Conservation (phyloP, 2,329 filamentous ascomycete species). For the Colletotrichum sp. region DNA sequence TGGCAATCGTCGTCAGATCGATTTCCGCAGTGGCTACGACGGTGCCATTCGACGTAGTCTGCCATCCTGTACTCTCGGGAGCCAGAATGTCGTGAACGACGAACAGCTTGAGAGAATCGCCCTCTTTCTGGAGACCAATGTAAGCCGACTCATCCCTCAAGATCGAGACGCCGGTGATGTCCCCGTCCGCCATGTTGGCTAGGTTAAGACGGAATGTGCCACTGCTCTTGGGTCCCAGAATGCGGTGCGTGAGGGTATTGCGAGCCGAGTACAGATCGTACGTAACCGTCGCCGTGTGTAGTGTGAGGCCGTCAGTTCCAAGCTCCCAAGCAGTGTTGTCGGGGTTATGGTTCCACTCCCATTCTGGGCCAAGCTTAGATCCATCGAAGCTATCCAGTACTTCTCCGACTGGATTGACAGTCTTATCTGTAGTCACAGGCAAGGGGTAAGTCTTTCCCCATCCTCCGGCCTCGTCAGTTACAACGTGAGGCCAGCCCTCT, state of each 20-base stretch:
- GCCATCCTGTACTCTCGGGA: conserved; percentile 31
- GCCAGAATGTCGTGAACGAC: conserved; percentile 33
- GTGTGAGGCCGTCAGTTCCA: conserved; percentile 38
- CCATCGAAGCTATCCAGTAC: conserved; percentile 28
- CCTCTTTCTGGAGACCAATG: conserved; percentile 47
- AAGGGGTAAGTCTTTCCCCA: conserved; percentile 48
- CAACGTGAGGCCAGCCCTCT: conserved; percentile 48
- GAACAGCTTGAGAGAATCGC: conserved; percentile 29
- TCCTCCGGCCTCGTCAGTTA: conserved; percentile 41
- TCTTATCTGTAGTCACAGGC: conserved; percentile 25
- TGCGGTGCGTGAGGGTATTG: conserved; percentile 50
- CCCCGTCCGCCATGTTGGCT: conserved; percentile 51
- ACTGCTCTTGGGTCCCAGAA: conserved; percentile 48
- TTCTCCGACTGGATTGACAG: conserved; percentile 10
- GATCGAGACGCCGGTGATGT: conserved; percentile 53
- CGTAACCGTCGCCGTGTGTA: conserved; percentile 55
- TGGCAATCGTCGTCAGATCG: background rate
- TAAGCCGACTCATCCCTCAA: conserved; percentile 59
- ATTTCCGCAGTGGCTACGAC: conserved; percentile 17
- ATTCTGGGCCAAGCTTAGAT: conserved; percentile 44
- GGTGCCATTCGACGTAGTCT: conserved; percentile 31
- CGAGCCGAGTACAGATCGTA: conserved; percentile 49
- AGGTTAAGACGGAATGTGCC: conserved; percentile 57
- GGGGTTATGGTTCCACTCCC: conserved; percentile 69
- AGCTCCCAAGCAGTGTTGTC: conserved; percentile 51